Percentiles rank a stretch among this genome's conserved stretches.
phyloP scores from a whole-genome alignment of 2,329 filamentous ascomycete species.

The Penicillium thymicola region DNA sequence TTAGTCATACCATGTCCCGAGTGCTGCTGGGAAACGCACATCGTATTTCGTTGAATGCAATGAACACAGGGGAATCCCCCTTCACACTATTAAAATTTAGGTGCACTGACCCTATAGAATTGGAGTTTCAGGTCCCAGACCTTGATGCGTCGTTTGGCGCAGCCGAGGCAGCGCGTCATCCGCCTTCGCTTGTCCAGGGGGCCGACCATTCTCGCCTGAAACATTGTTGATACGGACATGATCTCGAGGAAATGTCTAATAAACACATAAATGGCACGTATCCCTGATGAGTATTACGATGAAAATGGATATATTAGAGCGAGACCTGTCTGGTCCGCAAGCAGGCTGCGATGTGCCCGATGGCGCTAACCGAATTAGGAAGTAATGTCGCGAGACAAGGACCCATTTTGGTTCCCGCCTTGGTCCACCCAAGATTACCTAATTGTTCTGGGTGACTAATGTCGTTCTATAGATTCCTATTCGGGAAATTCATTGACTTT shows the following conservation, averaged over 20 bases:
- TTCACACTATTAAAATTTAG: background rate
- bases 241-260: background rate
- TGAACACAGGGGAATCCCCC: background rate
- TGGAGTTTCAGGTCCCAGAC: background rate
- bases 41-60: background rate
- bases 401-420: background rate
- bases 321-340: background rate
- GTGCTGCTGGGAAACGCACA: background rate
- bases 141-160: constrained; percentile 6
- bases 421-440: background rate
- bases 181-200: constrained; percentile 8
- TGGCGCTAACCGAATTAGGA: background rate
- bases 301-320: background rate
- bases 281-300: background rate
- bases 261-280: background rate
- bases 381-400: background rate
- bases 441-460: background rate
- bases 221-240: background rate
- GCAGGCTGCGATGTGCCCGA: background rate
- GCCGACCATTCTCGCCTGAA: background rate
- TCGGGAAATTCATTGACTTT: background rate
- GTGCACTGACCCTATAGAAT: background rate
- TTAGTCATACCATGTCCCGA: background rate
- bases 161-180: constrained; percentile 2
- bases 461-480: background rate